phyloP scores from a whole-genome alignment of 78 protist genomes.

The Dictyostelium intermedium region DNA sequence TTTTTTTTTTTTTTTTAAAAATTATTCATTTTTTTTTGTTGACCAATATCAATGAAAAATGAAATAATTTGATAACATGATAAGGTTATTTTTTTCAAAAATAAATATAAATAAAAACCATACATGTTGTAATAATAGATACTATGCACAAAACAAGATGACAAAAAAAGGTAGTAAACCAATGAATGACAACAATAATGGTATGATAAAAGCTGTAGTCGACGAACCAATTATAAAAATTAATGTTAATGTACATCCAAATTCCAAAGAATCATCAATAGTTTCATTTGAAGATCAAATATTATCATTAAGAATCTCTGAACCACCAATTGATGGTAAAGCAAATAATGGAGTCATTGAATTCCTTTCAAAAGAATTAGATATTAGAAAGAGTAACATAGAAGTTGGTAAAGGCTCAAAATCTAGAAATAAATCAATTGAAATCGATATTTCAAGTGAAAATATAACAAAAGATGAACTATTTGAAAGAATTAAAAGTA shows the following conservation, averaged over 20 bases:
- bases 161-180: neutral
- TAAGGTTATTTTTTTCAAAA: neutral
- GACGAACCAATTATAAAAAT: conserved; percentile 1
- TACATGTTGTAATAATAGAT: neutral
- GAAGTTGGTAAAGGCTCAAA: conserved; percentile 36
- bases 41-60: neutral
- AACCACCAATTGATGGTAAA: conserved; percentile 55
- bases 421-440: conserved; percentile 20
- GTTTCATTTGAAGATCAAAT: neutral
- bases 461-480: neutral
- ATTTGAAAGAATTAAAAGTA: neutral
- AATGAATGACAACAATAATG: neutral
- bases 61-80: neutral
- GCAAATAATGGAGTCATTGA: conserved; percentile 56
- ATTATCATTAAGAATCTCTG: conserved; percentile 12
- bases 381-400: conserved; percentile 25
- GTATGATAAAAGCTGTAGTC: neutral
- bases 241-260: conserved; percentile 47
- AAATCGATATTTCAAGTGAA: conserved; percentile 21
- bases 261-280: conserved; percentile 47
- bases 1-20: neutral
- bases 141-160: neutral
- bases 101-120: neutral
- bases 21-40: neutral
- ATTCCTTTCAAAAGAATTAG: conserved; percentile 43